Evolutionary conservation across 495 filamentous ascomycete genomes (phyloP).

Genomic region (Penicillium goetzii): DNA sequence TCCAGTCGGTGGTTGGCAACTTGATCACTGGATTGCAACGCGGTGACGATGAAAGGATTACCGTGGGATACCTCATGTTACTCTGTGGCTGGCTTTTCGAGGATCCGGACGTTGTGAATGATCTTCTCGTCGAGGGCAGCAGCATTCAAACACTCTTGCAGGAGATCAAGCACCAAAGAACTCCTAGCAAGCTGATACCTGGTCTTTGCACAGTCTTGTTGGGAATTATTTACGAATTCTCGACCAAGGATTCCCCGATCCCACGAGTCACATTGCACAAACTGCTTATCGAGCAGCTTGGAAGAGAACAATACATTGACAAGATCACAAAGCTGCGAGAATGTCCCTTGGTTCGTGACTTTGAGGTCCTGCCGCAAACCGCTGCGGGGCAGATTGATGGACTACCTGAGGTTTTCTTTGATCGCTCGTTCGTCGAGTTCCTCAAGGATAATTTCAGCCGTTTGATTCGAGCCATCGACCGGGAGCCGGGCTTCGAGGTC

Average conservation of each 20-base stretch:
- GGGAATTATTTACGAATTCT: conserved; percentile 95
- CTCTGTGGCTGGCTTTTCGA: conserved; percentile 94
- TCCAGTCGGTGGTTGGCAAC: conserved; percentile 83
- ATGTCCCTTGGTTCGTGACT: conserved; percentile 84
- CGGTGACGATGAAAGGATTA: conserved; percentile 77
- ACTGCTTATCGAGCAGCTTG: conserved; percentile 76
- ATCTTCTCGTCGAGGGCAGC: conserved; percentile 94
- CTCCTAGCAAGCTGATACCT: conserved; percentile 66
- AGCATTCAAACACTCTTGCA: conserved; percentile 85
- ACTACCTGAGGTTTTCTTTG: conserved; percentile 84
- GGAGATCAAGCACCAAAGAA: conserved; percentile 64
- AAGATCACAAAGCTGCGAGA: conserved; percentile 77
- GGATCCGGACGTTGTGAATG: conserved; percentile 86
- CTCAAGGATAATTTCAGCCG: conserved; percentile 94
- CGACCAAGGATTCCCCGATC: conserved; percentile 93
- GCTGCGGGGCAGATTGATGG: conserved; percentile 57
- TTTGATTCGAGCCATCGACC: conserved; percentile 82
- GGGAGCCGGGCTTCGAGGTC: conserved; percentile 85
- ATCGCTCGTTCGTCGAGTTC: conserved; percentile 87
- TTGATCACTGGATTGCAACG: conserved; percentile 75
- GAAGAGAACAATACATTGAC: conserved; percentile 87
- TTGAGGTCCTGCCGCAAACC: conserved; percentile 81
- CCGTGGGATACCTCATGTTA: conserved; percentile 87
- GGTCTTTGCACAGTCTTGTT: conserved; percentile 83
- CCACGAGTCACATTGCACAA: conserved; percentile 80